Percentiles rank a stretch among this genome's conserved stretches.
Evolutionary conservation across 1,139 yeast species (phyloP).

Genomic region (Taphrina sp.): DNA sequence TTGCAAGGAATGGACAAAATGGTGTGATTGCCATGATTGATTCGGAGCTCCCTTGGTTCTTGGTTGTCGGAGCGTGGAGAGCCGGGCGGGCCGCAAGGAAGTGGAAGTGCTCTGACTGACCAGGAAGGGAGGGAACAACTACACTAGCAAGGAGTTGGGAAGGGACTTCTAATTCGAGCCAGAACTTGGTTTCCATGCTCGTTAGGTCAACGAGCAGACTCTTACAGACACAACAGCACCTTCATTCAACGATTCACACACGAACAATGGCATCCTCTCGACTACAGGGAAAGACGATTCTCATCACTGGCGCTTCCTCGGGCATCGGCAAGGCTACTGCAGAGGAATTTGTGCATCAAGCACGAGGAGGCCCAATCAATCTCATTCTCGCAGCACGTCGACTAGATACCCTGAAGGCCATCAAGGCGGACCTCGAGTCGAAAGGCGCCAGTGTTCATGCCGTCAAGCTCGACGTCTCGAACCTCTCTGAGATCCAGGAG

Average conservation of each 20-base stretch:
- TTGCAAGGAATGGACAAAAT: too few relatives aligned
- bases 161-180: too few relatives aligned
- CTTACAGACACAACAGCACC: too few relatives aligned
- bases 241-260: not conserved
- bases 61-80: too few relatives aligned
- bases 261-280: conserved; percentile 44
- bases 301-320: conserved; percentile 69
- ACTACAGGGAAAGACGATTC: conserved; percentile 58
- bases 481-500: conserved; percentile 52
- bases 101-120: too few relatives aligned
- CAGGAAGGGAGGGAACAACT: too few relatives aligned
- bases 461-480: conserved; percentile 61
- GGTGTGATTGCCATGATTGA: too few relatives aligned
- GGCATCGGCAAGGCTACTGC: conserved; percentile 60
- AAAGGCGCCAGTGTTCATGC: conserved; percentile 50
- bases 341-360: conserved; percentile 63
- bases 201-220: too few relatives aligned
- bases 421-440: conserved; percentile 53
- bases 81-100: too few relatives aligned
- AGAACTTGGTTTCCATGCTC: too few relatives aligned
- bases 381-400: conserved; percentile 71
- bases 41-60: too few relatives aligned
- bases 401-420: conserved; percentile 54
- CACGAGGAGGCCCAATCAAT: conserved; percentile 56
- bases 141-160: too few relatives aligned